A percentile compares a stretch with the other conserved stretches of the same genome.
phyloP scores from a whole-genome alignment of 176 grass and related monocot species.

The Coix lacrymajobi region DNA sequence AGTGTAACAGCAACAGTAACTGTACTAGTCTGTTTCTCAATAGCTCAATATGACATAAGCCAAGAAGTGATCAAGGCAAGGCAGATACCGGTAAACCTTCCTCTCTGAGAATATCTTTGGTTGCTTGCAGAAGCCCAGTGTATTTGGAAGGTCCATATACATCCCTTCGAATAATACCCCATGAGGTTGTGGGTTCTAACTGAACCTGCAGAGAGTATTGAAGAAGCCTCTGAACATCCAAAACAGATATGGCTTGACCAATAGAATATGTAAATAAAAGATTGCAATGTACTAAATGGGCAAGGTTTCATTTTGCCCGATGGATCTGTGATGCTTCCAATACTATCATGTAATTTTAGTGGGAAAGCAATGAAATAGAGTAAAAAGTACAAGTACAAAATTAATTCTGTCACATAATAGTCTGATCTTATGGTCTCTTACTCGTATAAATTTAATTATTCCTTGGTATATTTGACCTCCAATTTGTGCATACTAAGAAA shows the following conservation, averaged over 20 bases:
- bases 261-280: neutral
- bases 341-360: neutral
- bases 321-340: neutral
- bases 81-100: slow-evolving; percentile 92
- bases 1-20: neutral
- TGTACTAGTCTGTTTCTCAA: neutral
- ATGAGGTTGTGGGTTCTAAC: slow-evolving; percentile 73
- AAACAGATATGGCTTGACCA: neutral
- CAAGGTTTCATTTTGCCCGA: neutral
- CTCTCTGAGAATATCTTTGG: slow-evolving; percentile 92
- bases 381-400: neutral
- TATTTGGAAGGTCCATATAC: slow-evolving; percentile 77
- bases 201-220: slow-evolving; percentile 66
- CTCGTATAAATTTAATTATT: neutral
- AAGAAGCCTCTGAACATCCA: slow-evolving; percentile 15
- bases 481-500: neutral
- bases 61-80: slow-evolving; percentile 13
- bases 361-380: neutral
- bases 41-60: neutral
- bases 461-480: neutral
- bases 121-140: slow-evolving; percentile 77
- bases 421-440: neutral
- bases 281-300: neutral
- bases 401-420: neutral
- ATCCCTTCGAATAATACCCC: slow-evolving; percentile 56